Base-by-base conservation (phyloP, 2,329 filamentous ascomycete genomes). In the Thielaviopsis euricoi region DNA sequence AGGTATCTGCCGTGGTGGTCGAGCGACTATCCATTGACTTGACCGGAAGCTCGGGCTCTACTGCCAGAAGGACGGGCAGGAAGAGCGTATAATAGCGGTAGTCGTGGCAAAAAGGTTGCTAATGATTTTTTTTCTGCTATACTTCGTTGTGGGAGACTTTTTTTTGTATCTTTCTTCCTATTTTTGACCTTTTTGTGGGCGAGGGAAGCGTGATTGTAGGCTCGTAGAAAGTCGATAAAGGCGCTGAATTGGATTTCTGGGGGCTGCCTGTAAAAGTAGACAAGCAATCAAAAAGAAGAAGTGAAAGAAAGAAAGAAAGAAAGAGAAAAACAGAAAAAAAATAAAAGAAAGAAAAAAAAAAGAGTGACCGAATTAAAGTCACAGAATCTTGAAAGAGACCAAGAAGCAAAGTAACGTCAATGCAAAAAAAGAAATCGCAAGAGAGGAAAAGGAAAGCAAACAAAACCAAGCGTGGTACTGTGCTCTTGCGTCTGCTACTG, bases 11-110 rank as follows among this genome's bases (percentile, higher is more conserved):
- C 68, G 73, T 71, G 67, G 74, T 70, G 62, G 72, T 70, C 65
- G 74, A 70, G 70, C 71, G 73, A 69, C 72, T 70, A 70, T 77
- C 74, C 75, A 77, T 77, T 71, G 74, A 76, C 66, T 23, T 22
- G 48, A 56, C 56, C 43, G 67, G 65, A 67, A 58, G 62, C 55
- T 64, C 63, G 63, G 64, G 63, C 61, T 60, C 65, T 64, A 60
- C 64, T 60, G 61, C 63, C 62, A 58, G 58, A 53, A 52, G 53
- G 58, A 33, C 52, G 51, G 55, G 56, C 58, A 55, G 52, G 29
- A 52, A 54, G 56, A 62, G 60, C 55, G 17, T 15, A n/a, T 15
- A n/a, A 15, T 43, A n/a, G 17, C 17, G 3, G 37, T 43, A 43
- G 37, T 15, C 37, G 37, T 40, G 13, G 37, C 10, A 40, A 43